These are phyloP conservation scores for Lycium barbarum DNA, from an alignment of 257 asterid genomes.

Conservation along the genomic window DNA sequence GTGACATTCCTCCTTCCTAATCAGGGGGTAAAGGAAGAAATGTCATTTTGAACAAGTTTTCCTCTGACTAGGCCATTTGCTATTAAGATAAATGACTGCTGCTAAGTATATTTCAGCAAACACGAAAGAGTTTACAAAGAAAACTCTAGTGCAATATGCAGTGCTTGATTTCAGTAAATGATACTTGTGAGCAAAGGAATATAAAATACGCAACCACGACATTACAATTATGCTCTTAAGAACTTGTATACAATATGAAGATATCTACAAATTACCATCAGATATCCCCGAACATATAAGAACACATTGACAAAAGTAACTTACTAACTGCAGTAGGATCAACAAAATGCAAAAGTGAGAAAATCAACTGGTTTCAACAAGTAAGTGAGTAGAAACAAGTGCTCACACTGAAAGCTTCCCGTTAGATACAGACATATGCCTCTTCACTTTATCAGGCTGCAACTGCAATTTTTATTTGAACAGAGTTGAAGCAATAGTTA, in stretches of 20 bases:
- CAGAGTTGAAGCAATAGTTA: background rate
- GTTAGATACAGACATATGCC: conserved; percentile 60
- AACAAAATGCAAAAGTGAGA: background rate
- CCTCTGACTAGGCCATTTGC: background rate
- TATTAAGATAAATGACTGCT: background rate
- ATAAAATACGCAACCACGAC: background rate
- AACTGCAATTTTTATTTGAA: conserved; percentile 57
- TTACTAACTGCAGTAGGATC: background rate
- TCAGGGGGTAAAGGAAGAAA: background rate
- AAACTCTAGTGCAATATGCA: background rate
- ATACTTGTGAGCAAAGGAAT: background rate
- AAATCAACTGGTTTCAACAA: conserved; percentile 2
- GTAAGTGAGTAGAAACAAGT: background rate
- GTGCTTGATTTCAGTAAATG: background rate
- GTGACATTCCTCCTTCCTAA: background rate
- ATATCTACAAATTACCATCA: background rate
- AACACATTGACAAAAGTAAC: background rate
- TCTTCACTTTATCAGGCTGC: conserved; percentile 91
- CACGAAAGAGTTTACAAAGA: background rate
- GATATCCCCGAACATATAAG: background rate
- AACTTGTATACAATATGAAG: background rate
- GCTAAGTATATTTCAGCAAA: background rate
- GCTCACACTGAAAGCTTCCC: conserved; percentile 86
- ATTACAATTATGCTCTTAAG: background rate
- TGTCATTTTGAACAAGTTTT: background rate